These are phyloP conservation scores for Rhizodiscina lignyota DNA, from an alignment of 495 filamentous ascomycete genomes.

Conservation along the genomic window DNA sequence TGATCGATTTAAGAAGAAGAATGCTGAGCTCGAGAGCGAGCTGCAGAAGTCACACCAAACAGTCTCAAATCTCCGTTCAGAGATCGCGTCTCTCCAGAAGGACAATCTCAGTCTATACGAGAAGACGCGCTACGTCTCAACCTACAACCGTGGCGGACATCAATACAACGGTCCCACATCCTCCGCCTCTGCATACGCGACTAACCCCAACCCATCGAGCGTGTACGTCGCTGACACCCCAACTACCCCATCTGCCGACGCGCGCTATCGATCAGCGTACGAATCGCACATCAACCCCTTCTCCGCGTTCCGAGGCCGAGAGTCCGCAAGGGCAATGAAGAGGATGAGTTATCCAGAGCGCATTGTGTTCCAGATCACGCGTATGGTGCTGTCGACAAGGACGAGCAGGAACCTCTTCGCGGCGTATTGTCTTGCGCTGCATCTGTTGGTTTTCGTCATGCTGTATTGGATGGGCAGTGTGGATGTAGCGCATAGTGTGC, in stretches of 20 bases:
- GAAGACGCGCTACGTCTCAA: conserved; percentile 90
- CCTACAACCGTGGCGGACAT: conserved; percentile 49
- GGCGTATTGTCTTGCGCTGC: conserved; percentile 78
- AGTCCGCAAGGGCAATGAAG: conserved; percentile 83
- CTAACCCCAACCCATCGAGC: conserved; percentile 56
- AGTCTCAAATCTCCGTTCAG: conserved; percentile 75
- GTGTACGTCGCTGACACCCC: conserved; percentile 42
- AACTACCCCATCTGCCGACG: conserved; percentile 55
- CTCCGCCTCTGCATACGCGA: conserved; percentile 32
- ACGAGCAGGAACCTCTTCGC: conserved; percentile 90
- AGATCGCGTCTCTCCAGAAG: conserved; percentile 82
- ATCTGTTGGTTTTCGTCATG: conserved; percentile 70
- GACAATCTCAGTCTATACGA: conserved; percentile 96
- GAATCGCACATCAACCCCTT: conserved; percentile 82
- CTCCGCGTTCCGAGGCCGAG: conserved; percentile 80
- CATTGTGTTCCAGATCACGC: conserved; percentile 75
- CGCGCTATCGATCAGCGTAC: conserved; percentile 73
- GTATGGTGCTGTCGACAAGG: conserved; percentile 77
- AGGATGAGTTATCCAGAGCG: conserved; percentile 87
- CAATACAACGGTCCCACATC: conserved; percentile 39
- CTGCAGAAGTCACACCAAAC: conserved; percentile 65
- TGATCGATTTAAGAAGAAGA: conserved; percentile 96
- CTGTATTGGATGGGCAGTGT: too few species aligned
- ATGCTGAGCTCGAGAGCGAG: conserved; percentile 78
- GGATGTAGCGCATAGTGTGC: too few species aligned